These are phyloP conservation scores for Chaetothyriales sp. DNA, from an alignment of 2,329 filamentous ascomycete genomes.

Conservation along the genomic window DNA sequence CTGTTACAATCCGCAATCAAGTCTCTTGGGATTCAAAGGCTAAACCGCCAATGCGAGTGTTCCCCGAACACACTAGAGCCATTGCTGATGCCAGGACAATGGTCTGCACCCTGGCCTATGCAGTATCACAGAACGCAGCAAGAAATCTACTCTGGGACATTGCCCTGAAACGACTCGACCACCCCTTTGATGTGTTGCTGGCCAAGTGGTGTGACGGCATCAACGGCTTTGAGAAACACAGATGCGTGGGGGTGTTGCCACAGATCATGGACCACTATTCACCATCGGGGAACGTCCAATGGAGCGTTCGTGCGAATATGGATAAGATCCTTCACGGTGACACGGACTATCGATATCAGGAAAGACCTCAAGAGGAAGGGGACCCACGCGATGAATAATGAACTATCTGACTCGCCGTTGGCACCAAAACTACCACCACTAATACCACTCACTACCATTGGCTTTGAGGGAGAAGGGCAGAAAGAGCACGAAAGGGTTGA, in stretches of 20 bases:
- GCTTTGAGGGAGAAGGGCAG: no score
- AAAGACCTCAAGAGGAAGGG: no score
- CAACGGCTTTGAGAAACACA: not conserved
- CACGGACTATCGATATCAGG: not conserved
- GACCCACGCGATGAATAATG: no score
- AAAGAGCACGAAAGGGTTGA: no score
- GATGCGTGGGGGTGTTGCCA: not conserved
- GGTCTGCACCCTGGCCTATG: conserved; percentile 25
- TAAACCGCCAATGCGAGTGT: not conserved
- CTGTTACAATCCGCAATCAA: not conserved
- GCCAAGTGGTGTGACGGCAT: not conserved
- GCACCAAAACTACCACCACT: no score
- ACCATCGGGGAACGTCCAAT: not conserved
- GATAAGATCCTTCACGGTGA: not conserved
- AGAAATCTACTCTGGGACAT: conserved; percentile 20
- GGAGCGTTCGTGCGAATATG: not conserved
- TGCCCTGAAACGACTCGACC: conserved; percentile 3
- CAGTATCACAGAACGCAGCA: conserved; percentile 27
- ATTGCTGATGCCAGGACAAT: conserved; percentile 6
- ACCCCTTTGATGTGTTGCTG: conserved; percentile 23
- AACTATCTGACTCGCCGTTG: no score
- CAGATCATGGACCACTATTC: not conserved
- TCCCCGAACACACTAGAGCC: conserved; percentile 1
- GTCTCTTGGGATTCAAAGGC: not conserved
- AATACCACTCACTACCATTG: no score